Conservation (phyloP, 108 stramenopile species). For the Bacterosira constricta region DNA sequence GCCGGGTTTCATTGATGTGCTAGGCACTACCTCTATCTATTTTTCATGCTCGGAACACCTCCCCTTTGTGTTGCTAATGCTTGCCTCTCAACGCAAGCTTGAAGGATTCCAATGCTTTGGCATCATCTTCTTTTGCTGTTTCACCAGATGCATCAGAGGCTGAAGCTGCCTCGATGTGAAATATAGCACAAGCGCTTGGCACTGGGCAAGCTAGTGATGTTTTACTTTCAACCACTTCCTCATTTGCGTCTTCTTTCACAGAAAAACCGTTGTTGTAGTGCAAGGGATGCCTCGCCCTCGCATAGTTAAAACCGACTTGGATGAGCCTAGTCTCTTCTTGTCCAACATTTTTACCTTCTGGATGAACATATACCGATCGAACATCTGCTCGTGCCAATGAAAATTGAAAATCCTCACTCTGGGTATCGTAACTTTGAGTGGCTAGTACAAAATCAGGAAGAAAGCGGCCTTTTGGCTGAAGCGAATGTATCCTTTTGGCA, state of each 20-base stretch:
- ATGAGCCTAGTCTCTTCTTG: neutral
- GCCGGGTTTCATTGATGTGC: neutral
- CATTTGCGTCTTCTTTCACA: too few species aligned
- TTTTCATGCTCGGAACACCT: neutral
- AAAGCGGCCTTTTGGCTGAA: neutral
- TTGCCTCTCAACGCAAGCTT: too few species aligned
- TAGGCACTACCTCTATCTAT: neutral
- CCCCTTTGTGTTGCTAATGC: too few species aligned
- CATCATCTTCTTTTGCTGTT: too few species aligned
- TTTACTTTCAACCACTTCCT: too few species aligned
- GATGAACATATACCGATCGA: neutral
- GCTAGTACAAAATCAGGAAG: neutral
- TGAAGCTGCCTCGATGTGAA: too few species aligned
- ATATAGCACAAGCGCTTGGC: too few species aligned
- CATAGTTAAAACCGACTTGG: conserved; percentile 5
- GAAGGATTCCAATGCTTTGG: too few species aligned
- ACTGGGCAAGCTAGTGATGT: too few species aligned
- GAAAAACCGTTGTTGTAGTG: too few species aligned
- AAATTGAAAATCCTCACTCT: conserved; percentile 9
- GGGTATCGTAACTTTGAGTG: neutral
- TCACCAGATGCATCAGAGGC: too few species aligned
- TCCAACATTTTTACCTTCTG: neutral
- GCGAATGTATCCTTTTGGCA: conserved; percentile 3
- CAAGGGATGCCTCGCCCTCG: neutral
- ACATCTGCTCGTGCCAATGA: neutral